Base-by-base conservation (phyloP, 495 filamentous ascomycete genomes). In the Ascobolus immersus region DNA sequence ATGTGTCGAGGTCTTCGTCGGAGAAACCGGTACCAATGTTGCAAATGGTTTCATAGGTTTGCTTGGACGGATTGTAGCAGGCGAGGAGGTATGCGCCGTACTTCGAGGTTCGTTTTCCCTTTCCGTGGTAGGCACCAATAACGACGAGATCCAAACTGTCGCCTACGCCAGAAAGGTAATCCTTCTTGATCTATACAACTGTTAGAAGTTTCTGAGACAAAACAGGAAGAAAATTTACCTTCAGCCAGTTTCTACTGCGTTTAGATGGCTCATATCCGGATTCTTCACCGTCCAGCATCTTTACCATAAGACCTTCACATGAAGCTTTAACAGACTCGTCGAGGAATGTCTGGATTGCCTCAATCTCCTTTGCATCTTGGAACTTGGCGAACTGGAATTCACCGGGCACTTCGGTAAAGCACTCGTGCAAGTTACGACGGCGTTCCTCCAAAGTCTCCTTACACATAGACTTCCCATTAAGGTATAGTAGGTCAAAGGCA, bases 11-110 rank as follows among this genome's bases (percentile, higher is more conserved):
- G 3, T 76, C 58, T 2, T 64, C 73, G 54, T 96, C 86, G 3
- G 73, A 84, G 53, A 96, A 96, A 1, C 86, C 86, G 2, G 86
- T 96, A 38, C 86, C 86, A 42, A 96, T 93, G 50, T 96, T 96
- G 64, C 89, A 96, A 17, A 94, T 72, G 0, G 77, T 86, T 53
- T 96, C 89, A 54, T 81, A 94, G 7, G 53, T 69, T 35, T 96
- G 74, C 10, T 57, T 63, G 25, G 50, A 58, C 2, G 71, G 51
- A 54, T 92, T 93, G 59, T 89, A 92, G 52, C 82, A 91, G 2
- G 82, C 89, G 0, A 96, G 60, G 10, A 93, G 62, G 62, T 94
- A 96, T 17, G 86, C 79, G 34, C 86, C 86, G 47, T 92, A 96
- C 20, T 82, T 74, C 0, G 73, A 81, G 0, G 89, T 92, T 32